A percentile compares a stretch with the other conserved stretches of the same genome.
Evolutionary conservation across 441 rosid genomes (phyloP).

Genomic region (Codiaeum variegatum): DNA sequence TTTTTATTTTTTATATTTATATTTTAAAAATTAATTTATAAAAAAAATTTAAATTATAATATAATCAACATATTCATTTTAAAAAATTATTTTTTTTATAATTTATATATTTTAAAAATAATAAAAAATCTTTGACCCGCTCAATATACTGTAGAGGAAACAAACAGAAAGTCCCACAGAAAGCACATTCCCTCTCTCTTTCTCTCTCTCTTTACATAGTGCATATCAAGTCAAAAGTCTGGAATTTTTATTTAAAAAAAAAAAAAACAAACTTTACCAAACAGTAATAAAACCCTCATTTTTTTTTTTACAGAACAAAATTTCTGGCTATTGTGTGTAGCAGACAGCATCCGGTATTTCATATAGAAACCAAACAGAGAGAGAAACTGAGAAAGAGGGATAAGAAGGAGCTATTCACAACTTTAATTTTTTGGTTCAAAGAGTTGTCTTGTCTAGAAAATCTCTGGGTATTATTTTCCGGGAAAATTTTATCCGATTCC

Average conservation of each 20-base stretch:
- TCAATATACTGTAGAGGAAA: background rate
- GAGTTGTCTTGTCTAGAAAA: background rate
- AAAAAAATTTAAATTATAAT: too few relatives aligned
- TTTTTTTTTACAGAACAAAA: background rate
- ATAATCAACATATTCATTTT: too few relatives aligned
- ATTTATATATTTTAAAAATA: too few relatives aligned
- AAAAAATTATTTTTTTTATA: too few relatives aligned
- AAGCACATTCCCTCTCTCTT: background rate
- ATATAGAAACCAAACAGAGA: background rate
- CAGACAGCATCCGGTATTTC: conserved; percentile 10
- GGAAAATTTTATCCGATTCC: conserved; percentile 12
- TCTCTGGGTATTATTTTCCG: background rate
- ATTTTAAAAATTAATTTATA: too few relatives aligned
- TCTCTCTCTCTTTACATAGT: background rate
- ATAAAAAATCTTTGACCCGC: too few relatives aligned
- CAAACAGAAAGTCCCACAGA: background rate
- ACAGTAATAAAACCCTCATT: background rate
- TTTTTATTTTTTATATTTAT: too few relatives aligned
- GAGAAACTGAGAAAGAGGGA: background rate
- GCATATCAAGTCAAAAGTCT: background rate
- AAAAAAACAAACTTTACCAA: background rate
- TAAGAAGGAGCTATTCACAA: background rate
- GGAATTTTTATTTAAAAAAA: background rate
- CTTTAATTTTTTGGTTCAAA: background rate
- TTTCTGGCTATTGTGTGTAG: conserved; percentile 2